Percentiles rank a stretch among this genome's conserved stretches.
phyloP scores from a whole-genome alignment of 2,329 filamentous ascomycete species.

The Boeremia exigua region DNA sequence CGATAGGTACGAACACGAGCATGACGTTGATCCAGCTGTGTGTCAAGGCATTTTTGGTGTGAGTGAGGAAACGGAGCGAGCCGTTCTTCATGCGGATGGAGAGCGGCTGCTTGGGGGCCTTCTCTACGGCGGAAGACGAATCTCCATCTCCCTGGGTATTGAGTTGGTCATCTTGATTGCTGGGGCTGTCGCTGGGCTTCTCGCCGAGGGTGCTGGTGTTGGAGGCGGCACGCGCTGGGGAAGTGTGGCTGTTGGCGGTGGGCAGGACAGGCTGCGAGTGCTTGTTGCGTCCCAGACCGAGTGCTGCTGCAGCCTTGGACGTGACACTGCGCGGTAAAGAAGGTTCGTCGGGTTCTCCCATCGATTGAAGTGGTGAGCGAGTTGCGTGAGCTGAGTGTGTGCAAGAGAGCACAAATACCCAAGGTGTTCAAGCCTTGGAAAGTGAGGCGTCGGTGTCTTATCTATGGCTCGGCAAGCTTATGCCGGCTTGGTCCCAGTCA shows the following conservation, averaged over 20 bases:
- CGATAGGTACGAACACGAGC: conserved; percentile 78
- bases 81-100: conserved; percentile 57
- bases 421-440: conserved; percentile 16
- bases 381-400: conserved; percentile 12
- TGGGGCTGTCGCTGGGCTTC: conserved; percentile 25
- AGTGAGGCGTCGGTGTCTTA: conserved; percentile 32
- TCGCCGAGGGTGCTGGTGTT: conserved; percentile 27
- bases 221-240: conserved; percentile 23
- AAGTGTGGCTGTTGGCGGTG: conserved; percentile 30
- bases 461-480: conserved; percentile 23
- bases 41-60: conserved; percentile 65
- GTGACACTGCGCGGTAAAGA: conserved; percentile 59
- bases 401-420: conserved; percentile 11
- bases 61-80: conserved; percentile 60
- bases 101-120: conserved; percentile 52
- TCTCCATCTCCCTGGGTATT: conserved; percentile 57
- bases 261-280: conserved; percentile 39
- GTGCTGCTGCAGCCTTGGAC: conserved; percentile 55
- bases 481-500: conserved; percentile 17
- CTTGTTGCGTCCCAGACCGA: conserved; percentile 51
- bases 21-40: conserved; percentile 81
- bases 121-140: conserved; percentile 60
- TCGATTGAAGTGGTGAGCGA: conserved; percentile 47
- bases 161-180: conserved; percentile 32
- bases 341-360: conserved; percentile 62